Percentiles rank a stretch among this genome's conserved stretches.
Conservation (phyloP, 208 protist species). For the Tritrichomonas musculus region DNA sequence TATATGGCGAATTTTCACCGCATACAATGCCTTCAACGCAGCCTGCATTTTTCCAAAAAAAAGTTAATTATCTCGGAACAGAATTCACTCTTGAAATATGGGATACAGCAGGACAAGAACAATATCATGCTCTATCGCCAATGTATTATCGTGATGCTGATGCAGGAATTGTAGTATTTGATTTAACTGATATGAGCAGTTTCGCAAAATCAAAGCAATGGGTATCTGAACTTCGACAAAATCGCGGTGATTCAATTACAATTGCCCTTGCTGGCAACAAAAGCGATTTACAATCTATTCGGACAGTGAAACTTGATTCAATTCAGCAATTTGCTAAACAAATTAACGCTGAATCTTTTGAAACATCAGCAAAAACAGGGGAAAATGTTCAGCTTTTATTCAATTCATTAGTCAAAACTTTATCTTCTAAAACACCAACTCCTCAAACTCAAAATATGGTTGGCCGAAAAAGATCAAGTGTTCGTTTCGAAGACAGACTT, state of each 20-base stretch:
- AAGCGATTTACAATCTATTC: not conserved
- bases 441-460: not conserved
- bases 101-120: constrained; percentile 16
- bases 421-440: not conserved
- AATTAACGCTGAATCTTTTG: not conserved
- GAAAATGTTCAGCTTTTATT: constrained; percentile 19
- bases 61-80: not conserved
- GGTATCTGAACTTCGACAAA: not conserved
- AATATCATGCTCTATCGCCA: not conserved
- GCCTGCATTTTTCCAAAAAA: not conserved
- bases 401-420: not conserved
- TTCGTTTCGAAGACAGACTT: not conserved
- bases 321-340: not conserved
- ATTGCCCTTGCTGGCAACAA: not conserved
- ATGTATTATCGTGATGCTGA: not conserved
- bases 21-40: not conserved
- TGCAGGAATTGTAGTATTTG: not conserved
- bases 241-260: not conserved
- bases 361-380: constrained; percentile 30
- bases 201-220: constrained; percentile 20
- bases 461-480: not conserved
- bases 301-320: not conserved
- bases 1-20: not conserved
- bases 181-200: not conserved
- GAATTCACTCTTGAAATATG: not conserved